Base-by-base conservation (phyloP, 805 yeast genomes). In the Cyberlindnera mycetangii region DNA sequence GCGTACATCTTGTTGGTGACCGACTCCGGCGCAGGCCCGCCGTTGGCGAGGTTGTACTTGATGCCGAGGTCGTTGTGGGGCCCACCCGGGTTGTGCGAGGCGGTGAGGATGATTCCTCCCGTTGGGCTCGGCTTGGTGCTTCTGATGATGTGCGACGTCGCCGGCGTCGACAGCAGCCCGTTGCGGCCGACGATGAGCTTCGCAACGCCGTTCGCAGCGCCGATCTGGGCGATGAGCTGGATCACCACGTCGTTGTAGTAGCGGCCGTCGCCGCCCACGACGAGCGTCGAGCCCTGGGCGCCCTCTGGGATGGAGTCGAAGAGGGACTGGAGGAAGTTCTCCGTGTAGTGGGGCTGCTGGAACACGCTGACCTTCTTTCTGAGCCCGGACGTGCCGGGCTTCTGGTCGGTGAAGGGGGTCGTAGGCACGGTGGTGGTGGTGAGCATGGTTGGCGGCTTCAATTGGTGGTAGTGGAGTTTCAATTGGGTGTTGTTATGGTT, bases 61-160 rank as follows among this genome's bases (percentile, higher is more conserved):
- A 92, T 92, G 44, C 99, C 99, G 62, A 89, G 75, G 64, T 92
- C 99, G 52, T 86, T 82, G 21, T 75, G 69, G 46, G 96, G 96
- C 8, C 98, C 97, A 64, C 99, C 99, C 15, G 99, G 99, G 67
- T 92, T 92, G 68, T 92, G 99, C 19, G 95, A 85, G 2, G 98
- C 98, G 8, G 99, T 92, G 60, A 92, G 74, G 54, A 93, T 88
- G 68, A 92, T 92, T 50, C 98, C 98, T 50, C 98, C 99, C 11
- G 97, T 89, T 47, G 83, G 79, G 27, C 60, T 60, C 25, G 64
- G 69, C 2, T 32, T 30, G 52, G 72, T 73, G 48, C 81, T 78
- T 66, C 99, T 79, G 56, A 92, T 93, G 45, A 93, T 71, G 62
- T 89, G 88, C n/a, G 96, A 87, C 17, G 97, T 92, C 15, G 98